Evolutionary conservation across 805 yeast genomes (phyloP).

Genomic region (Ogataea dorogensis): DNA sequence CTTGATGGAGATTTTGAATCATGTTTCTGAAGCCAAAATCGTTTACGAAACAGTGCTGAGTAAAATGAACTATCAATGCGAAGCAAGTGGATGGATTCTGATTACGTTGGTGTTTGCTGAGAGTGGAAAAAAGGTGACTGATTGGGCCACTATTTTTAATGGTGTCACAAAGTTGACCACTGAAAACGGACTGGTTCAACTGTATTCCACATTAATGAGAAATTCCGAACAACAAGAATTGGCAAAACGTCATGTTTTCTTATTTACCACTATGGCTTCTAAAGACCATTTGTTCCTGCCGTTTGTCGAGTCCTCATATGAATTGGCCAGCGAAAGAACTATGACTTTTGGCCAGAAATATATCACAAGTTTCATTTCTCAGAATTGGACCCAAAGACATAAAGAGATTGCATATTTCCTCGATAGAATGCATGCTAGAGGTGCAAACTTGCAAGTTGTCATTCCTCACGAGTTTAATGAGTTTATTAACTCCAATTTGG

Average conservation of each 20-base stretch:
- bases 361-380: slow-evolving; percentile 48
- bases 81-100: slow-evolving; percentile 41
- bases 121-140: slow-evolving; percentile 60
- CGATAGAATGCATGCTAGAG: slow-evolving; percentile 34
- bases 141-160: slow-evolving; percentile 43
- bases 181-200: slow-evolving; percentile 33
- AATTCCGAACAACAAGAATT: slow-evolving; percentile 45
- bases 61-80: slow-evolving; percentile 13
- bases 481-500: slow-evolving; percentile 29
- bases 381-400: slow-evolving; percentile 37
- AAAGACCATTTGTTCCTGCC: slow-evolving; percentile 41
- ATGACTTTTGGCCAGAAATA: slow-evolving; percentile 43
- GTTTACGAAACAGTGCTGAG: slow-evolving; percentile 41
- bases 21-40: slow-evolving; percentile 49
- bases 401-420: slow-evolving; percentile 43
- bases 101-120: slow-evolving; percentile 60
- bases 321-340: slow-evolving; percentile 44
- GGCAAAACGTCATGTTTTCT: slow-evolving; percentile 43
- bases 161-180: slow-evolving; percentile 16
- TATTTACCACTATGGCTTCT: slow-evolving; percentile 42
- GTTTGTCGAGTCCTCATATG: slow-evolving; percentile 47
- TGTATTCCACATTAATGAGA: slow-evolving; percentile 51
- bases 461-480: slow-evolving; percentile 35
- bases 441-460: slow-evolving; percentile 24
- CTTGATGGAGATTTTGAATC: slow-evolving; percentile 49